Evolutionary conservation across 2,329 filamentous ascomycete species (phyloP).

Genomic region (Aspergillus puulaauensis): DNA sequence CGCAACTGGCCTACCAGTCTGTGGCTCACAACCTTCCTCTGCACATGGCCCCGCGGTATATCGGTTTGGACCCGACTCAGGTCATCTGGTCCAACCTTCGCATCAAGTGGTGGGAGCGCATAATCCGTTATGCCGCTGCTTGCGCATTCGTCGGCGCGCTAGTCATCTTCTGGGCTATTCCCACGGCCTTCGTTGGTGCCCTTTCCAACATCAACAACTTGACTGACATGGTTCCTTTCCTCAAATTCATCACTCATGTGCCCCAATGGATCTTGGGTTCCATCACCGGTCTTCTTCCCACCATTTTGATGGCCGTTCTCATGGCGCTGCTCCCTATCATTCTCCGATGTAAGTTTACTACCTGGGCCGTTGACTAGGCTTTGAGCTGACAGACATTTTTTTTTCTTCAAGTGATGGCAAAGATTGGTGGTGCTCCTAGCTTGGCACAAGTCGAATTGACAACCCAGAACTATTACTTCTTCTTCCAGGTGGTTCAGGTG

Average conservation of each 20-base stretch:
- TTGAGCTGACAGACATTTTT: background rate
- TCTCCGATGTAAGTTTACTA: constrained; percentile 62
- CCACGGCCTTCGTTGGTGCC: constrained; percentile 75
- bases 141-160: constrained; percentile 71
- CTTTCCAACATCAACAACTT: constrained; percentile 82
- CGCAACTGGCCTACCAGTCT: constrained; percentile 83
- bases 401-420: constrained; percentile 64
- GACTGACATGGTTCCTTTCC: constrained; percentile 61
- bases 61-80: constrained; percentile 77
- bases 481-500: constrained; percentile 72
- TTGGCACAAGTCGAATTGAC: constrained; percentile 79
- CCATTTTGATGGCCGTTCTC: constrained; percentile 73
- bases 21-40: constrained; percentile 83
- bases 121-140: constrained; percentile 69
- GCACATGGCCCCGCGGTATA: constrained; percentile 82
- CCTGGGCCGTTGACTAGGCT: background rate
- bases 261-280: constrained; percentile 74
- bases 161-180: constrained; percentile 83
- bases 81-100: constrained; percentile 84
- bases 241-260: constrained; percentile 71
- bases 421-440: constrained; percentile 76
- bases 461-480: constrained; percentile 86
- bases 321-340: constrained; percentile 84
- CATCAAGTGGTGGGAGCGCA: constrained; percentile 82
- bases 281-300: constrained; percentile 79